Conservation (phyloP, 306 rosid species). For the Purshia tridentata region DNA sequence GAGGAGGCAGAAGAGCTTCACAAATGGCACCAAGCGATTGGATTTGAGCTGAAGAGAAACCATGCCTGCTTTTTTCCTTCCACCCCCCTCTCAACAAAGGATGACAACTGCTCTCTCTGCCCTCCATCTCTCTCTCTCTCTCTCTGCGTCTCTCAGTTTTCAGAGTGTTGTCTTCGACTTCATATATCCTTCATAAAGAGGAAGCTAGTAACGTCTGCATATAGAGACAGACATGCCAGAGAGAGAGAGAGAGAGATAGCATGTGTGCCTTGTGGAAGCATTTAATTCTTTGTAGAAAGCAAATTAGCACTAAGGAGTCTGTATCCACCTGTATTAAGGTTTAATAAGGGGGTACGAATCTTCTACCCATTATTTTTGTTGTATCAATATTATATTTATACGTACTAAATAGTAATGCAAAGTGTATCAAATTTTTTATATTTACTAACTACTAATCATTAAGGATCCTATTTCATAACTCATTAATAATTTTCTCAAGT, state of each 20-base stretch:
- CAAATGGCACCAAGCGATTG: slow-evolving; percentile 61
- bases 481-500: no score
- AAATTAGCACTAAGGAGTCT: no score
- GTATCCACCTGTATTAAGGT: no score
- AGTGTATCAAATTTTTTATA: no score
- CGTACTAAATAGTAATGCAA: no score
- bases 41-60: slow-evolving; percentile 59
- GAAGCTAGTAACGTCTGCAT: background rate
- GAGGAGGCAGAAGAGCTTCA: slow-evolving; percentile 70
- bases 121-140: slow-evolving; percentile 31
- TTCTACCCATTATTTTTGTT: no score
- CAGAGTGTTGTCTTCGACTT: background rate
- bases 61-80: slow-evolving; percentile 53
- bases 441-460: no score
- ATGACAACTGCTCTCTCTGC: slow-evolving; percentile 31
- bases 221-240: background rate
- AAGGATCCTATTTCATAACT: no score
- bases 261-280: background rate
- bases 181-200: background rate
- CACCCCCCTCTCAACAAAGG: slow-evolving; percentile 50
- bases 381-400: no score
- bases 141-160: slow-evolving; percentile 11
- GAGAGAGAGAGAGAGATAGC: background rate
- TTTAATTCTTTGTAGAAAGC: background rate
- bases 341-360: no score